Percentiles rank a stretch among this genome's conserved stretches.
Conservation (phyloP, 129 eudicot species). For the Oenanthe sinensis region DNA sequence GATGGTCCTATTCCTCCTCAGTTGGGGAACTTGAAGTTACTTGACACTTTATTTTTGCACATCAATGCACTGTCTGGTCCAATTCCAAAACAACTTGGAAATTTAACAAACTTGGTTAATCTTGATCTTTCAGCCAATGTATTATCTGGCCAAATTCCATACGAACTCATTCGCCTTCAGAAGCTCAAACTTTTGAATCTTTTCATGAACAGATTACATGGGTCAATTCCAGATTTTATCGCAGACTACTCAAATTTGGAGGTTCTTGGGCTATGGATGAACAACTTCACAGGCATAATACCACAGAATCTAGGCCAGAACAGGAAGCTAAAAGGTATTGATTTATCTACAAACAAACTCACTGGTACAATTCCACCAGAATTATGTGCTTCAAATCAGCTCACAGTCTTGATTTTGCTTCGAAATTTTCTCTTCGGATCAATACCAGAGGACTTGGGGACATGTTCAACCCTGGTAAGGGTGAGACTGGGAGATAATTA, state of each 20-base stretch:
- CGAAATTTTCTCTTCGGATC: conserved; percentile 78
- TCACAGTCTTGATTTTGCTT: conserved; percentile 54
- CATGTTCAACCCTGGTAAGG: conserved; percentile 59
- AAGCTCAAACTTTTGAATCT: conserved; percentile 58
- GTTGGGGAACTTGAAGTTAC: conserved; percentile 62
- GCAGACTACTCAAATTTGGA: conserved; percentile 67
- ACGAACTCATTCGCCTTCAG: conserved; percentile 49
- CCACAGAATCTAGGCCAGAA: conserved; percentile 66
- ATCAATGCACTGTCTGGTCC: conserved; percentile 63
- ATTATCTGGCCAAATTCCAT: conserved; percentile 73
- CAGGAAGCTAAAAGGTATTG: conserved; percentile 57
- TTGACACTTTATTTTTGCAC: conserved; percentile 69
- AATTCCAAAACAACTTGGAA: conserved; percentile 72
- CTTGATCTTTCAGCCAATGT: conserved; percentile 82
- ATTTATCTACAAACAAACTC: conserved; percentile 93
- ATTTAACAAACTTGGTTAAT: conserved; percentile 55
- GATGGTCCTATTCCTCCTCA: conserved; percentile 72
- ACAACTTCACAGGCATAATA: conserved; percentile 85
- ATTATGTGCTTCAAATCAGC: conserved; percentile 64
- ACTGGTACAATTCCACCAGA: conserved; percentile 75
- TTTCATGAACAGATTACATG: conserved; percentile 80
- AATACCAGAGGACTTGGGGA: conserved; percentile 70
- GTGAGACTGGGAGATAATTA: conserved; percentile 86
- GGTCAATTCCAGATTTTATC: conserved; percentile 76
- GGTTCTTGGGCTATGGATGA: conserved; percentile 62